Percentiles rank a stretch among this genome's conserved stretches.
These are phyloP conservation scores for Yarrowia sp. DNA, from an alignment of 805 yeast genomes.

Conservation along the genomic window DNA sequence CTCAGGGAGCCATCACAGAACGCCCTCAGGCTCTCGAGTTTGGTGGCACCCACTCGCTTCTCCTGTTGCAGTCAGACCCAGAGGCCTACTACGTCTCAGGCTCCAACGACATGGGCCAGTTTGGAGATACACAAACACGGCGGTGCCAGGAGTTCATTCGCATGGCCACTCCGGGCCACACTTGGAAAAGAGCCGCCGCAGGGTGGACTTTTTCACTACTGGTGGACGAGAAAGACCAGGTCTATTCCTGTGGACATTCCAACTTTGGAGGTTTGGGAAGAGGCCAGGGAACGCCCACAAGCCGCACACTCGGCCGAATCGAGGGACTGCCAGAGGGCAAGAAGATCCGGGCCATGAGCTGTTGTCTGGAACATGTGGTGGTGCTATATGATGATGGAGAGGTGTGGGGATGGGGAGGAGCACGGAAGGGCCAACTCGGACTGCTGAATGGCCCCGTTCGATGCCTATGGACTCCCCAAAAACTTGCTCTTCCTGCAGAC, in stretches of 20 bases:
- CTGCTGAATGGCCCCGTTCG: constrained; percentile 41
- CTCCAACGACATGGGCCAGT: constrained; percentile 62
- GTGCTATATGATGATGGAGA: constrained; percentile 52
- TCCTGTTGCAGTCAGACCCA: constrained; percentile 45
- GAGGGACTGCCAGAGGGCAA: constrained; percentile 36
- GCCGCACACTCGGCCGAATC: constrained; percentile 13
- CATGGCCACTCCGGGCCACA: constrained; percentile 40
- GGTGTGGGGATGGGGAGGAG: constrained; percentile 72
- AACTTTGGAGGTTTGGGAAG: constrained; percentile 68
- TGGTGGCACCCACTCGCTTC: constrained; percentile 88
- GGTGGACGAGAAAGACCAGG: constrained; percentile 52
- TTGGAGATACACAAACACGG: constrained; percentile 50
- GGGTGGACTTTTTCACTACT: constrained; percentile 83
- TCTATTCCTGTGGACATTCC: constrained; percentile 61
- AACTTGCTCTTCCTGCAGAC: background rate
- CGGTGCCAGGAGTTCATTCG: constrained; percentile 24
- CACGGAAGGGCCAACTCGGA: constrained; percentile 64
- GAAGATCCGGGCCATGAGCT: constrained; percentile 42
- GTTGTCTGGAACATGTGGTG: constrained; percentile 50
- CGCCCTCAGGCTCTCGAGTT: constrained; percentile 56
- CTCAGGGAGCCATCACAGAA: constrained; percentile 36
- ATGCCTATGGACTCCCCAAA: constrained; percentile 32
- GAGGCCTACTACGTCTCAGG: constrained; percentile 62
- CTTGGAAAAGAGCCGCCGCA: constrained; percentile 61
- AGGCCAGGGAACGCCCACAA: constrained; percentile 56